Base-by-base conservation (phyloP, 495 filamentous ascomycete genomes). In the Trichoderma asperelloides region DNA sequence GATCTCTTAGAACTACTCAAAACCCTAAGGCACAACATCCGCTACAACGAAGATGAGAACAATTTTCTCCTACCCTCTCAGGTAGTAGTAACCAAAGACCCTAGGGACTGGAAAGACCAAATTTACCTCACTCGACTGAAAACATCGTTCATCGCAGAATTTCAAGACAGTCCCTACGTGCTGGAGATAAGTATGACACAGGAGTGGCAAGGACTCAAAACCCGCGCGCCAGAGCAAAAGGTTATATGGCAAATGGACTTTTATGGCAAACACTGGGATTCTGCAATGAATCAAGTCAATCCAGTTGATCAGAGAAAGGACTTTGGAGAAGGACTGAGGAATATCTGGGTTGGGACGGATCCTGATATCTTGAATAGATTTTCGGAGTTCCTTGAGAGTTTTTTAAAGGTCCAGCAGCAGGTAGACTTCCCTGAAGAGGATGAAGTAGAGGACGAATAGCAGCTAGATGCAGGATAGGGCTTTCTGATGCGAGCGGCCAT, bases 171-270 rank as follows among this genome's bases (percentile, higher is more conserved):
- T 0, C 76, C 78, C 0, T 86, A 85, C 65, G 76, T 84, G 5
- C 71, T 89, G 4, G 83, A 89, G 67, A 74, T 89, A 25, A 75
- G 82, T 18, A 75, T 86, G 7, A 85, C 85, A 68, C 85, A 85
- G 64, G 77, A 73, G 27, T 87, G 86, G 74, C 69, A 69, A 30
- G 33, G 18, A 21, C 11, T 40, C 33, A 30, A 64, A 6, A 64
- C 62, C 2, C 39, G 23, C 33, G 33, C 2, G 12, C 11, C 30
- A 12, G n/a, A 40, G 27, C 2, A 6, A 41, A 30, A 41, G 16
- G 3, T 21, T 1, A 27, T 16, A 15, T 65, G 64, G 64, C 23
- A 41, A 7, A 30, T 65, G 15, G 40, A 65, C 8, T 51, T 89
- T 4, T 85, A 78, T 65, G 77, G 83, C 60, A 74, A 76, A 2